Evolutionary conservation across 345 rosid genomes (phyloP).

Genomic region (Pugionium cornutum): DNA sequence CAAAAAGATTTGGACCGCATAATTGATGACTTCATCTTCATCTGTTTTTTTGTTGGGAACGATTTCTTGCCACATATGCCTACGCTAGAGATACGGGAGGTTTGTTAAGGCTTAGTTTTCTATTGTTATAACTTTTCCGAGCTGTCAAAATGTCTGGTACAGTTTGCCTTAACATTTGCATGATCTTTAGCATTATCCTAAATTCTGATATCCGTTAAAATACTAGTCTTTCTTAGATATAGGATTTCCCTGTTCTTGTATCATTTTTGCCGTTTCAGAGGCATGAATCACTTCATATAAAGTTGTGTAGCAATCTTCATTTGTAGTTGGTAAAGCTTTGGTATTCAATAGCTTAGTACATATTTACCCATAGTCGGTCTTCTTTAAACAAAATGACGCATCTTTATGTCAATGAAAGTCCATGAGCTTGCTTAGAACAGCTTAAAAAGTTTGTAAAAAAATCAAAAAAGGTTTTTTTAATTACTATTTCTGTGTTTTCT

Average conservation of each 20-base stretch:
- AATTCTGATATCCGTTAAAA: background rate
- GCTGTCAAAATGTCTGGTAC: conserved; percentile 16
- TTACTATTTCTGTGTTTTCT: background rate
- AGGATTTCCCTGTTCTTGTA: background rate
- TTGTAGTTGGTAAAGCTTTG: conserved; percentile 3
- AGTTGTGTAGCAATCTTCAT: background rate
- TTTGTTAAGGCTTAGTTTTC: conserved; percentile 41
- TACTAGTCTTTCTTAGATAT: background rate
- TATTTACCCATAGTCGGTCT: conserved; percentile 10
- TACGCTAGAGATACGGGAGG: conserved; percentile 96
- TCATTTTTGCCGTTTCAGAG: background rate
- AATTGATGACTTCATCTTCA: conserved; percentile 94
- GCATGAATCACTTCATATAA: conserved; percentile 2
- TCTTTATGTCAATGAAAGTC: conserved; percentile 19
- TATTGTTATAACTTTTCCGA: conserved; percentile 7
- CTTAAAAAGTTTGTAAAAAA: conserved; percentile 6
- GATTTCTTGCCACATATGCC: conserved; percentile 99
- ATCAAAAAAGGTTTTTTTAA: background rate
- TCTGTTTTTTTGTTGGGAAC: conserved; percentile 96
- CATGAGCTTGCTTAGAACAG: conserved; percentile 9
- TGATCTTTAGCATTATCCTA: conserved; percentile 6
- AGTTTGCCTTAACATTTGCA: background rate
- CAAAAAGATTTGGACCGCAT: conserved; percentile 64
- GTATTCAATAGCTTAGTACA: background rate
- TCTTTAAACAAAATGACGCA: background rate